Conservation (phyloP, 2,329 filamentous ascomycete genomes). For the Sarocladiaceae sp. region DNA sequence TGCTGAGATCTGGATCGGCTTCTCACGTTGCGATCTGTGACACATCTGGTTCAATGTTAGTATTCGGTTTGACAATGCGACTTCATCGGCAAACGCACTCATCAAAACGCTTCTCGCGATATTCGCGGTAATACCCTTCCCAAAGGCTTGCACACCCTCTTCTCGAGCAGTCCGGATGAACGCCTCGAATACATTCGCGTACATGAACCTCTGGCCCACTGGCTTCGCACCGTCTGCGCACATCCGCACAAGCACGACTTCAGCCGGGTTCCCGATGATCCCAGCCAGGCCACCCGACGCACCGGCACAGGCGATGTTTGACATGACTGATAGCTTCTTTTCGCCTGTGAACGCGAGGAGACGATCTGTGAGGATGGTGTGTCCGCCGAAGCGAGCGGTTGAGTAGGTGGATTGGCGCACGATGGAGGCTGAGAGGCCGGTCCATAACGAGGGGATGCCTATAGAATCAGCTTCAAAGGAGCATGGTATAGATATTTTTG, state of each 20-base stretch:
- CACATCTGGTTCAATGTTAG: slow-evolving; percentile 30
- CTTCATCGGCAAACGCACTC: slow-evolving; percentile 25
- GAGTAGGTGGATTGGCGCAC: slow-evolving; percentile 38
- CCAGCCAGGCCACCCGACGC: slow-evolving; percentile 35
- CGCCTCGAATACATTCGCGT: slow-evolving; percentile 31
- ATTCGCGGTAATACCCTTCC: slow-evolving; percentile 32
- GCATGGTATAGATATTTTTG: not conserved
- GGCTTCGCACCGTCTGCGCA: slow-evolving; percentile 37
- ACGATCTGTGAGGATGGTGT: slow-evolving; percentile 27
- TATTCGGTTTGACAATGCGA: not conserved
- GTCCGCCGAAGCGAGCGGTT: slow-evolving; percentile 36
- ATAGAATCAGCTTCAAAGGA: slow-evolving; percentile 1
- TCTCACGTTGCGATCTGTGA: slow-evolving; percentile 37
- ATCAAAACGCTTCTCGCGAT: slow-evolving; percentile 36
- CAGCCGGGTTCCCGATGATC: slow-evolving; percentile 38
- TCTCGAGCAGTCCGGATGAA: slow-evolving; percentile 27
- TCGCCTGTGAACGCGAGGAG: slow-evolving; percentile 20
- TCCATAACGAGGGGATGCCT: slow-evolving; percentile 36
- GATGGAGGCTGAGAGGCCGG: slow-evolving; percentile 36
- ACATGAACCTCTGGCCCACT: slow-evolving; percentile 27
- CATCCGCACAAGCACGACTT: slow-evolving; percentile 38
- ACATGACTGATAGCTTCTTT: slow-evolving; percentile 23
- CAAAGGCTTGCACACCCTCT: slow-evolving; percentile 32
- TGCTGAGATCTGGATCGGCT: no score
- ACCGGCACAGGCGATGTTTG: slow-evolving; percentile 33